Conservation (phyloP, 106 monocot genomes). For the Triglochin maritima region DNA sequence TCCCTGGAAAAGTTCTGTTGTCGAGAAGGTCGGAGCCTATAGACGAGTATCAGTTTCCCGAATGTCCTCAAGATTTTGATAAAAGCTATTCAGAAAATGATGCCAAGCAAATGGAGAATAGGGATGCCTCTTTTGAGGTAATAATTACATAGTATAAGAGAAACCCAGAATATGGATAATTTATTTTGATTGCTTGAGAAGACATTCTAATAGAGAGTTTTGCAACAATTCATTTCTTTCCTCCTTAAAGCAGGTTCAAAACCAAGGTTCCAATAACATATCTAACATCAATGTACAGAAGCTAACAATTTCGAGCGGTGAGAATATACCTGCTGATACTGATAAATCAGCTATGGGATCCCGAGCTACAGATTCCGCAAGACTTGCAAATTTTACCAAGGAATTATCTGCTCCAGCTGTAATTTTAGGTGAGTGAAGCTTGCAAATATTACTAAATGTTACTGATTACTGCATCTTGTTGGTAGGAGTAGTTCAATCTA, state of each 20-base stretch:
- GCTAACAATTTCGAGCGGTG: constrained; percentile 22
- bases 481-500: too few species aligned
- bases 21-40: constrained; percentile 56
- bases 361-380: constrained; percentile 89
- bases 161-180: too few species aligned
- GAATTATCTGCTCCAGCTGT: constrained; percentile 73
- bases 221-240: not conserved
- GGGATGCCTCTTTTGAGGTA: constrained; percentile 36
- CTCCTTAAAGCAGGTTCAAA: constrained; percentile 30
- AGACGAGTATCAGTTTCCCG: constrained; percentile 28
- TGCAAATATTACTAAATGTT: too few species aligned
- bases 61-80: constrained; percentile 21
- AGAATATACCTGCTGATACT: constrained; percentile 26
- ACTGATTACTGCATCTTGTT: too few species aligned
- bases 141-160: too few species aligned
- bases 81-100: constrained; percentile 42
- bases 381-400: constrained; percentile 68
- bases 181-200: too few species aligned
- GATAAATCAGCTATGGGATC: constrained; percentile 48
- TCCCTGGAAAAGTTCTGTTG: constrained; percentile 90
- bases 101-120: constrained; percentile 23
- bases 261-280: constrained; percentile 23
- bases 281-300: constrained; percentile 28
- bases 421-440: constrained; percentile 49
- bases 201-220: constrained; percentile 12